Base-by-base conservation (phyloP, 495 filamentous ascomycete genomes). In the Penicillium pulvis region DNA sequence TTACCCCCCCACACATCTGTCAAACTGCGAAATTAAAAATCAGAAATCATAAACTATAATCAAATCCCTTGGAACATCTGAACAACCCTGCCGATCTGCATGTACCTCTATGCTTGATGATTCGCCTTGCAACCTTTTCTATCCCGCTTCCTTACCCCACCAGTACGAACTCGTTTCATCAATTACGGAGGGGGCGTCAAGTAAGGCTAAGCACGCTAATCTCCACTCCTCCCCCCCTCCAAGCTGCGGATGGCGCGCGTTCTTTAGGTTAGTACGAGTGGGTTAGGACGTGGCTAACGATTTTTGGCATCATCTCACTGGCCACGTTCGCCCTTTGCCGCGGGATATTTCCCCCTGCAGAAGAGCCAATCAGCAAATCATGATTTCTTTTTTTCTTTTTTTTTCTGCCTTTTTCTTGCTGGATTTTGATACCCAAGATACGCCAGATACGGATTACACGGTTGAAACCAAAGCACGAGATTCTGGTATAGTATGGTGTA, bases 1-100 rank as follows among this genome's bases (percentile, higher is more conserved):
- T n/a, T 11, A 16, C 39, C 20, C 20, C 20, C 20, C 20, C 20
- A 23, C 20, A 23, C 20, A 23, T 23, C 20, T 23, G 39, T 28
- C 28, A 28, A 28, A 28, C 28, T 28, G 4, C 28, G 20, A 23
- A 23, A 23, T 23, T 23, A 36, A 36, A 36, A 36, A 36, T 36
- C 33, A 24, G 20, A 23, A 23, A 4, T 28, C 28, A 28, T 28
- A 28, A 28, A 28, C 28, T 28, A 28, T 28, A 28, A 28, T 23
- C 20, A 23, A 23, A 23, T 23, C 20, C 20, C 20, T 23, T 23
- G 20, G 20, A 23, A 23, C 20, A 23, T 23, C 20, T 23, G 20
- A 23, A 23, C 20, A 33, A 46, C 53, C 53, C 42, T 55, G 53
- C 41, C 61, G 71, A 73, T 71, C 68, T 67, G 58, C 57, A 65